Evolutionary conservation across 495 filamentous ascomycete species (phyloP).

Genomic region (Trichoderma erinaceum): DNA sequence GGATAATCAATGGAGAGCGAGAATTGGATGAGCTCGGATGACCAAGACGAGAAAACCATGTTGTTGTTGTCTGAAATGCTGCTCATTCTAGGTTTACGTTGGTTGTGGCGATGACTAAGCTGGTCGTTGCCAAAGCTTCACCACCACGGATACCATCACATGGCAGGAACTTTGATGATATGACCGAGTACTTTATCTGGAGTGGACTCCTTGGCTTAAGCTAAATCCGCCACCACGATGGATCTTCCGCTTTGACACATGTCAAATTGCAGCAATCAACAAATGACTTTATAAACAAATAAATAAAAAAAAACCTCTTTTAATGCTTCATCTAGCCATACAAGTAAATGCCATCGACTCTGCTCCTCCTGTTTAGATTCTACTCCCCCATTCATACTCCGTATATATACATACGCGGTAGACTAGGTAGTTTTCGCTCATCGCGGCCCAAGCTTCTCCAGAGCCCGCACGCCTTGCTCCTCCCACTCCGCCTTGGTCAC

Average conservation of each 20-base stretch:
- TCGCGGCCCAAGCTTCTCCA: conserved; percentile 89
- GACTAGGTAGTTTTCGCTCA: conserved; percentile 25
- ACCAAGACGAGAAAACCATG: background rate
- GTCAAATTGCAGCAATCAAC: no score
- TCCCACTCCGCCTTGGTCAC: conserved; percentile 94
- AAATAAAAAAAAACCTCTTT: background rate
- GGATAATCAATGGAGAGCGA: no score
- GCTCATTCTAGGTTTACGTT: no score
- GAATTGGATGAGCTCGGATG: no score
- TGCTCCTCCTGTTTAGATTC: background rate
- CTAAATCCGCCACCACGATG: no score
- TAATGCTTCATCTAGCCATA: conserved; percentile 5
- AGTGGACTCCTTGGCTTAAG: no score
- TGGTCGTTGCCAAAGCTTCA: background rate
- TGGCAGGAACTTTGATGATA: background rate
- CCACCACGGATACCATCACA: background rate
- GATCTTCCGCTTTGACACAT: no score
- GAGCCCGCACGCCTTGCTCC: conserved; percentile 77
- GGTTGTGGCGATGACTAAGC: background rate
- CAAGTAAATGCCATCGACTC: background rate
- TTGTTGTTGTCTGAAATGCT: background rate
- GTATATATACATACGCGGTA: background rate
- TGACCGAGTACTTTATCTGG: background rate
- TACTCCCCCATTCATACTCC: background rate
- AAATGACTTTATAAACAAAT: background rate